These are phyloP conservation scores for Boletus insuetus DNA, from an alignment of 768 basidiomycete species.

Conservation along the genomic window DNA sequence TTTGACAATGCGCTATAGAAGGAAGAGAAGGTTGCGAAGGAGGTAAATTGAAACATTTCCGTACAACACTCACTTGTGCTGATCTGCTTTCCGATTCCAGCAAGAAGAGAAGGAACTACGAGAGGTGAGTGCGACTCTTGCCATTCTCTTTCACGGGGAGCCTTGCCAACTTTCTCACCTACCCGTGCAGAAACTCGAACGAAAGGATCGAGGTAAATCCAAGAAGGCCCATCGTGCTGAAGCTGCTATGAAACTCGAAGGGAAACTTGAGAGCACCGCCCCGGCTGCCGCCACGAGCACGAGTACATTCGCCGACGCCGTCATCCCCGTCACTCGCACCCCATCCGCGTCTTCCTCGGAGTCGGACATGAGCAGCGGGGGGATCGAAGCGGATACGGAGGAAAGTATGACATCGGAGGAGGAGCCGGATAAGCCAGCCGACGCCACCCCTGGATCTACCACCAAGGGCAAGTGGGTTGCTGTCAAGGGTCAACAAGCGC, in stretches of 20 bases:
- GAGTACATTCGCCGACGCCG: constrained; percentile 12
- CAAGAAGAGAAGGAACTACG: constrained; percentile 45
- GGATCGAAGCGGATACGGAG: constrained; percentile 71
- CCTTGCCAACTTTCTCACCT: neutral
- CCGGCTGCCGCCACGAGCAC: constrained; percentile 7
- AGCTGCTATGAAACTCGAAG: constrained; percentile 29
- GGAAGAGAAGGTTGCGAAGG: constrained; percentile 54
- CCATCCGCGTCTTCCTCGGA: constrained; percentile 51
- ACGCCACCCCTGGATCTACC: neutral
- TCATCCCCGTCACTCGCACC: constrained; percentile 21
- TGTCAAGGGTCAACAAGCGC: constrained; percentile 51
- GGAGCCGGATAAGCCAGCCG: constrained; percentile 46
- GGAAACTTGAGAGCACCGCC: constrained; percentile 22
- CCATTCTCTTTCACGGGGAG: neutral
- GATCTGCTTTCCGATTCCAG: constrained; percentile 27
- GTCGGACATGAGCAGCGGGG: constrained; percentile 56
- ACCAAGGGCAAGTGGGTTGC: constrained; percentile 75
- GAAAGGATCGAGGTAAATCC: constrained; percentile 55
- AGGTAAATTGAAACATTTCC: constrained; percentile 38
- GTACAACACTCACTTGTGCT: constrained; percentile 12
- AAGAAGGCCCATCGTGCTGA: constrained; percentile 44
- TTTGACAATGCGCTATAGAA: constrained; percentile 30
- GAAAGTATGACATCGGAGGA: constrained; percentile 75
- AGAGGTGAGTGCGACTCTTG: constrained; percentile 35
- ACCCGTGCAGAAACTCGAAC: constrained; percentile 46